phyloP scores from a whole-genome alignment of 192 early-diverging fungal genomes.

The Neocallimastix lanati region DNA sequence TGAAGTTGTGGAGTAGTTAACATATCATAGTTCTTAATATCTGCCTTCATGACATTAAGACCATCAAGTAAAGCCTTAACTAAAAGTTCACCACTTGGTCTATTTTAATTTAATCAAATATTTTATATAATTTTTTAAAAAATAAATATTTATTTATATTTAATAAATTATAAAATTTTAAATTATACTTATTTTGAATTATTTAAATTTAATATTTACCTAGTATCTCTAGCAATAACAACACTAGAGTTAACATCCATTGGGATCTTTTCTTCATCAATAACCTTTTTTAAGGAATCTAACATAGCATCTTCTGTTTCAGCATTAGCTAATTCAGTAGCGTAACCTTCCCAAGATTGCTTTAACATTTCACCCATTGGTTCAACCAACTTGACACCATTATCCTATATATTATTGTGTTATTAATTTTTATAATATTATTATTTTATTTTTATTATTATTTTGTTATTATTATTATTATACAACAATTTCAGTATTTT shows the following conservation, averaged over 20 bases:
- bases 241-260: conserved; percentile 37
- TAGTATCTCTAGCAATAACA: conserved; percentile 80
- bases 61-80: conserved; percentile 67
- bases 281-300: conserved; percentile 44
- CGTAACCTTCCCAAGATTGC: conserved; percentile 85
- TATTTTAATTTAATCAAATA: conserved; percentile 8
- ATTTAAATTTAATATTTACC: too few species aligned
- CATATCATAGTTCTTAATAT: conserved; percentile 62
- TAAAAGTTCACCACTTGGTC: conserved; percentile 70
- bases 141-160: background rate
- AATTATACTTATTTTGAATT: too few species aligned
- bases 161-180: too few species aligned
- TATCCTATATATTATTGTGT: too few species aligned
- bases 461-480: too few species aligned
- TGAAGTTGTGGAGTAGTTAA: conserved; percentile 95
- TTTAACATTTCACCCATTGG: conserved; percentile 96
- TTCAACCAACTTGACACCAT: conserved; percentile 96
- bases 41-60: conserved; percentile 46
- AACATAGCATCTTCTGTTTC: conserved; percentile 35
- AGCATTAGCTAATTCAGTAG: conserved; percentile 77
- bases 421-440: too few species aligned
- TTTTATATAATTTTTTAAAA: too few species aligned
- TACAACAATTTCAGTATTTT: too few species aligned
- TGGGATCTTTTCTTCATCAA: conserved; percentile 49
- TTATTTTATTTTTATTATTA: too few species aligned